Conservation (phyloP, 768 basidiomycete species). For the Trametes cinnabarina region DNA sequence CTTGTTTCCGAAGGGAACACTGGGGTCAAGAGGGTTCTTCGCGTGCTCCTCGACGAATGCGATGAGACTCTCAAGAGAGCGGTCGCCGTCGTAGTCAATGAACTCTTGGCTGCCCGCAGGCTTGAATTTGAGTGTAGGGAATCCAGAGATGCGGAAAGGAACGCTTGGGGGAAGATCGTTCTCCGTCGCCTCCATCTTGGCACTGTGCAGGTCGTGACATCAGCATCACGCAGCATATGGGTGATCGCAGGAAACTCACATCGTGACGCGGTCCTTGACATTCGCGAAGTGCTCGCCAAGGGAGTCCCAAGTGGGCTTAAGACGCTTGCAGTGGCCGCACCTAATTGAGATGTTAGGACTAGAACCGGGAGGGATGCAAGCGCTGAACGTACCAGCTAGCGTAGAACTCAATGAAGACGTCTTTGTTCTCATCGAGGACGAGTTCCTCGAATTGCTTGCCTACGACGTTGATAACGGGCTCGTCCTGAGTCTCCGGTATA, state of each 20-base stretch:
- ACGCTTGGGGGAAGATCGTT: conserved; percentile 91
- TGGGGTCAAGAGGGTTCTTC: conserved; percentile 64
- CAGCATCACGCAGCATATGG: not conserved
- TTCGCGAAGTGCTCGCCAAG: conserved; percentile 81
- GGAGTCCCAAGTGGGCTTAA: conserved; percentile 91
- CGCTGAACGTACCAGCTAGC: conserved; percentile 78
- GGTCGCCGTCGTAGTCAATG: conserved; percentile 91
- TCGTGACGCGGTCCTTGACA: conserved; percentile 71
- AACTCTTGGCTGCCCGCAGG: conserved; percentile 83
- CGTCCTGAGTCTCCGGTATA: conserved; percentile 79
- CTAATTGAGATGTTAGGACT: conserved; percentile 33
- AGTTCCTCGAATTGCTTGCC: conserved; percentile 87
- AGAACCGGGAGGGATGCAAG: not conserved
- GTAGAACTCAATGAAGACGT: conserved; percentile 96
- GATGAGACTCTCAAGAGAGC: conserved; percentile 80
- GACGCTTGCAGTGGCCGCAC: conserved; percentile 96
- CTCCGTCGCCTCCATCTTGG: conserved; percentile 95
- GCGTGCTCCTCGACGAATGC: conserved; percentile 81
- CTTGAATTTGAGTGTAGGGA: conserved; percentile 98
- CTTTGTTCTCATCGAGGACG: conserved; percentile 83
- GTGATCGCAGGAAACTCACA: conserved; percentile 47
- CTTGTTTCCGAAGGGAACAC: conserved; percentile 25
- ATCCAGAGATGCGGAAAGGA: conserved; percentile 82
- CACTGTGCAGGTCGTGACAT: conserved; percentile 44
- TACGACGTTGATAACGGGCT: conserved; percentile 79